These are phyloP conservation scores for Radiomyces spectabilis DNA, from an alignment of 192 early-diverging fungal species.

Conservation along the genomic window DNA sequence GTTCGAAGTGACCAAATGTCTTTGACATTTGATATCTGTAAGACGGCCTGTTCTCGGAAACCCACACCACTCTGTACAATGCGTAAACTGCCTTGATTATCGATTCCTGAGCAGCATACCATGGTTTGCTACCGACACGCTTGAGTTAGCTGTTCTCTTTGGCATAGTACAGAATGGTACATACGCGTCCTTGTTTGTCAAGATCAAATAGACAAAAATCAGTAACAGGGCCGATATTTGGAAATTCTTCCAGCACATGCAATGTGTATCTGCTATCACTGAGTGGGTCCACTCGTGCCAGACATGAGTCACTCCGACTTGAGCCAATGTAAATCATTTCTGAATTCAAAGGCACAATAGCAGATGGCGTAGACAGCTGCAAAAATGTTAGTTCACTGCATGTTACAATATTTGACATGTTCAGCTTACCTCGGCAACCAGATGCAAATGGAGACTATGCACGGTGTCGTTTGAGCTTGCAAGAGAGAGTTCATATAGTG, in stretches of 20 bases:
- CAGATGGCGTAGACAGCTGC: too few relatives aligned
- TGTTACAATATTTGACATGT: too few relatives aligned
- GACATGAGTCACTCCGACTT: slow-evolving; percentile 74
- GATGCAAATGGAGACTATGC: too few relatives aligned
- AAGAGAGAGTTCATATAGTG: too few relatives aligned
- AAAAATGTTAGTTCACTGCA: too few relatives aligned
- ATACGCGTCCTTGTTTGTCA: slow-evolving; percentile 55
- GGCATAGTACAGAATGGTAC: too few relatives aligned
- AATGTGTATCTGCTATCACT: slow-evolving; percentile 46
- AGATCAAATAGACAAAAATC: slow-evolving; percentile 84
- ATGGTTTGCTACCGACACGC: slow-evolving; percentile 48
- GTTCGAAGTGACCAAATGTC: slow-evolving; percentile 76
- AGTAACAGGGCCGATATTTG: slow-evolving; percentile 75
- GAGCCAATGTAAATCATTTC: slow-evolving; percentile 80
- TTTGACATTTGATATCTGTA: slow-evolving; percentile 59
- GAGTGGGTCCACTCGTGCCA: slow-evolving; percentile 54
- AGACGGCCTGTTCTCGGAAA: slow-evolving; percentile 53
- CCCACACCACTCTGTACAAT: slow-evolving; percentile 88
- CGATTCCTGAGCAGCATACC: slow-evolving; percentile 79
- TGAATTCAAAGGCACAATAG: slow-evolving; percentile 61
- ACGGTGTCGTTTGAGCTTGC: too few relatives aligned
- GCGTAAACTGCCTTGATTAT: slow-evolving; percentile 65
- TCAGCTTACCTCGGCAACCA: too few relatives aligned
- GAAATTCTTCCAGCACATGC: slow-evolving; percentile 49
- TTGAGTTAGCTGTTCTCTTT: too few relatives aligned